Percentiles rank a stretch among this genome's conserved stretches.
Conservation (phyloP, 208 protist species). For the Trypanosoma platydactyli region DNA sequence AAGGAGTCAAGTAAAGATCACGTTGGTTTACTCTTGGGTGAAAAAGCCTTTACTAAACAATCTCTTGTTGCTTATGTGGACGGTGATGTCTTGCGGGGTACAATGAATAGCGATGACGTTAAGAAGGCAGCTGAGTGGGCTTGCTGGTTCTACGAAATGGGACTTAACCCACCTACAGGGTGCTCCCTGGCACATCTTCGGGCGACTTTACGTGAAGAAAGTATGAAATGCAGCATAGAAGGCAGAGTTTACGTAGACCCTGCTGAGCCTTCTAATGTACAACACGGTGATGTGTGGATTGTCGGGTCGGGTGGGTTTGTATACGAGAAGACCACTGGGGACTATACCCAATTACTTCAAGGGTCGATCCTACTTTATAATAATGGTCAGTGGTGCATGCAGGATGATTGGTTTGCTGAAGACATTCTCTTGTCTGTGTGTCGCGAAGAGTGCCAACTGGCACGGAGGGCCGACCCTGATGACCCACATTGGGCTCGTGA, state of each 20-base stretch:
- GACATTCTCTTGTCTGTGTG: slow-evolving; percentile 59
- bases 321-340: not conserved
- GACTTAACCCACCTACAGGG: slow-evolving; percentile 33
- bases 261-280: slow-evolving; percentile 9
- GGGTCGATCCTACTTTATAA: not conserved
- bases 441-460: slow-evolving; percentile 41
- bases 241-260: slow-evolving; percentile 30
- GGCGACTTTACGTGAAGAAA: slow-evolving; percentile 42
- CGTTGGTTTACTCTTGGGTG: not conserved
- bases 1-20: not conserved
- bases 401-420: slow-evolving; percentile 34
- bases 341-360: not conserved
- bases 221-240: slow-evolving; percentile 43
- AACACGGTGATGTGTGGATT: slow-evolving; percentile 20
- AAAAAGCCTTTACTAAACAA: slow-evolving; percentile 1
- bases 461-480: slow-evolving; percentile 36
- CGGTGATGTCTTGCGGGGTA: slow-evolving; percentile 34
- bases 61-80: slow-evolving; percentile 38
- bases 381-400: not conserved
- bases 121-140: slow-evolving; percentile 53
- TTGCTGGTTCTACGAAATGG: slow-evolving; percentile 33
- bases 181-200: slow-evolving; percentile 42
- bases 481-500: slow-evolving; percentile 53
- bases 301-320: slow-evolving; percentile 10
- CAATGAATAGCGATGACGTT: slow-evolving; percentile 30